Conservation (phyloP, 2,329 filamentous ascomycete genomes). For the Didymella sp. region DNA sequence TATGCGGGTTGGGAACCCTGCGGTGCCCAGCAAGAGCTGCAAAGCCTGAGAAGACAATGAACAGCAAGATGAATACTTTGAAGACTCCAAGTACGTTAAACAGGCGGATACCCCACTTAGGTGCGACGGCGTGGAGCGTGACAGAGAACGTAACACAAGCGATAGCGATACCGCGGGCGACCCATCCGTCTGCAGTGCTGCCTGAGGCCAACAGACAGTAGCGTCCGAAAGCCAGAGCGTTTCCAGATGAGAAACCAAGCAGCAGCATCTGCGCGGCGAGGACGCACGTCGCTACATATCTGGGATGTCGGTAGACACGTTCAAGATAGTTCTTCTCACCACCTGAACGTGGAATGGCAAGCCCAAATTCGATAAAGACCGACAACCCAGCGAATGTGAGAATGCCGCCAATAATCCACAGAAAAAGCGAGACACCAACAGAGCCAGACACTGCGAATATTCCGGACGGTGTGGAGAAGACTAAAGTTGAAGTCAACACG, state of each 20-base stretch:
- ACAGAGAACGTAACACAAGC: constrained; percentile 61
- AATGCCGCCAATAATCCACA: constrained; percentile 62
- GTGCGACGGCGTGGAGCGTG: constrained; percentile 59
- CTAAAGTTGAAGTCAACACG: constrained; percentile 22
- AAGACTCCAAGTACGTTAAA: constrained; percentile 67
- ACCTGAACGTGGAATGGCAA: constrained; percentile 67
- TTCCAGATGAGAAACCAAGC: constrained; percentile 66
- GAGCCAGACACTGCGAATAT: constrained; percentile 63
- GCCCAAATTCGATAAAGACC: constrained; percentile 69
- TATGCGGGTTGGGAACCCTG: constrained; percentile 57
- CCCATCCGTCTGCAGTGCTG: constrained; percentile 60
- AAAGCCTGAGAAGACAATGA: constrained; percentile 66
- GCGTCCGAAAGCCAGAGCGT: constrained; percentile 65
- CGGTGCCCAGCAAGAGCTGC: constrained; percentile 45
- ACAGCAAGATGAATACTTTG: constrained; percentile 66
- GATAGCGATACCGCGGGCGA: constrained; percentile 60
- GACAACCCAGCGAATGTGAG: constrained; percentile 66
- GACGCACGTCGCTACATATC: constrained; percentile 66
- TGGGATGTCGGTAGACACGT: constrained; percentile 65
- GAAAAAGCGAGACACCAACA: constrained; percentile 60
- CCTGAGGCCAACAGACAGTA: constrained; percentile 65
- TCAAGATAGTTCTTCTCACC: constrained; percentile 73
- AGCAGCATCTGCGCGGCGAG: constrained; percentile 68
- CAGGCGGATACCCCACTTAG: constrained; percentile 66
- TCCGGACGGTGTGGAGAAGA: constrained; percentile 65